Percentiles rank a stretch among this genome's conserved stretches.
Evolutionary conservation across 345 rosid species (phyloP).

Genomic region (Punica granatum): DNA sequence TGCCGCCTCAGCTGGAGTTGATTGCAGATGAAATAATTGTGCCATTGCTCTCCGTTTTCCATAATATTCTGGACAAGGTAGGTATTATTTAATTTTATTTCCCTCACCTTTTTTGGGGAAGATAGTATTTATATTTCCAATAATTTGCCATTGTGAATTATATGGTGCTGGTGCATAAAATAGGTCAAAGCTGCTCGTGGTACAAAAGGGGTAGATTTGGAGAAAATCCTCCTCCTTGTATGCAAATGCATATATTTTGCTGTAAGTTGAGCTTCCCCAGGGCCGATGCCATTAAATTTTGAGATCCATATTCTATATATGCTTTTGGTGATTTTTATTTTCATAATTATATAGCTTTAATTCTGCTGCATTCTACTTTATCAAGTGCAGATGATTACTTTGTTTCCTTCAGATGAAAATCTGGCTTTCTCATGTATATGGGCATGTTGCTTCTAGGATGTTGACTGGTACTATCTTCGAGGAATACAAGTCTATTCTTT

Average conservation of each 20-base stretch:
- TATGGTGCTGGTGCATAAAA: constrained; percentile 26
- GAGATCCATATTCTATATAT: background rate
- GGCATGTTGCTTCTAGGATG: background rate
- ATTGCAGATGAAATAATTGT: constrained; percentile 58
- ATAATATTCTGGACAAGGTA: constrained; percentile 61
- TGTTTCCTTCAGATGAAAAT: background rate
- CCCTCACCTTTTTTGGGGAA: background rate
- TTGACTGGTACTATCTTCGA: background rate
- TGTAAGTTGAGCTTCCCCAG: constrained; percentile 34
- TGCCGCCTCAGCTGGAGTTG: constrained; percentile 68
- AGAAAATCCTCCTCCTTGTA: constrained; percentile 50
- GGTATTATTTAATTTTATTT: constrained; percentile 12
- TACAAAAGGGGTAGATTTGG: constrained; percentile 35
- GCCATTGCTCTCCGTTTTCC: constrained; percentile 53
- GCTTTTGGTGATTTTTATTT: background rate
- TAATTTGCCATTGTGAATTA: constrained; percentile 11
- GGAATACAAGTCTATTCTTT: background rate
- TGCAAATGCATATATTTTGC: constrained; percentile 76
- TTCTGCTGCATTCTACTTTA: background rate
- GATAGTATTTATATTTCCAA: background rate
- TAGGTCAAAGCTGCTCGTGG: constrained; percentile 41
- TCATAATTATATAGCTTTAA: background rate
- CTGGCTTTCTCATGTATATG: background rate
- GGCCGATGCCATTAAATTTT: background rate
- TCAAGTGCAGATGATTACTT: background rate